Base-by-base conservation (phyloP, 805 yeast species). In the Starmera pachycereana region DNA sequence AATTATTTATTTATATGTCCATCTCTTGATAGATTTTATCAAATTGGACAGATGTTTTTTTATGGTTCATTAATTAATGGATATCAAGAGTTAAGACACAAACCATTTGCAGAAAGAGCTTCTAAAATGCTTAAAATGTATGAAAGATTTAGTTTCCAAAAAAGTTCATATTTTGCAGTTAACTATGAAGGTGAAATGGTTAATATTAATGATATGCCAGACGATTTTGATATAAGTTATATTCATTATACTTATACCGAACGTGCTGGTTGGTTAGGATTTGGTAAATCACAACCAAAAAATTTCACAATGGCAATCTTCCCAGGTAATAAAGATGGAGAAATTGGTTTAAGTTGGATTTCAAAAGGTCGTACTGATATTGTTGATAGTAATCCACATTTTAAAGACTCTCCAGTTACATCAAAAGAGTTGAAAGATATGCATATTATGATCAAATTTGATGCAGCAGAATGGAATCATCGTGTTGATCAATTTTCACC, bases 361-460 rank as follows among this genome's bases (percentile, higher is more conserved):
- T 38, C 40, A n/a, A 33, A 29, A 11, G 37, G 36, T 18, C 33
- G 40, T 36, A 22, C 27, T 22, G 40, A 33, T 13, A 30, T 31
- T 7, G 33, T 14, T 12, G 18, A 30, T 19, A 5, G 12, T 3
- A n/a, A 29, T 29, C 22, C 22, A 18, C 33, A 28, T 13, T 12
- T 16, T 12, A 7, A n/a, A 8, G 16, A 35, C 28, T 28, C 37
- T 14, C 8, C n/a, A 9, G 12, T 18, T 13, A 25, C 7, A 22
- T 22, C 22, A n/a, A n/a, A 19, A 8, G 19, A 28, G 8, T 28
- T 11, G 10, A 29, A 27, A 8, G 32, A 38, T 22, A 33, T 36
- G 40, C 33, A 38, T 9, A 33, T 29, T 13, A 28, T 14, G 8
- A n/a, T 38, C 8, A 38, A 38, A 16, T 6, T 38, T 11, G 37